Conservation (phyloP, 2,329 filamentous ascomycete genomes). For the Colletotrichum euphorbiae region DNA sequence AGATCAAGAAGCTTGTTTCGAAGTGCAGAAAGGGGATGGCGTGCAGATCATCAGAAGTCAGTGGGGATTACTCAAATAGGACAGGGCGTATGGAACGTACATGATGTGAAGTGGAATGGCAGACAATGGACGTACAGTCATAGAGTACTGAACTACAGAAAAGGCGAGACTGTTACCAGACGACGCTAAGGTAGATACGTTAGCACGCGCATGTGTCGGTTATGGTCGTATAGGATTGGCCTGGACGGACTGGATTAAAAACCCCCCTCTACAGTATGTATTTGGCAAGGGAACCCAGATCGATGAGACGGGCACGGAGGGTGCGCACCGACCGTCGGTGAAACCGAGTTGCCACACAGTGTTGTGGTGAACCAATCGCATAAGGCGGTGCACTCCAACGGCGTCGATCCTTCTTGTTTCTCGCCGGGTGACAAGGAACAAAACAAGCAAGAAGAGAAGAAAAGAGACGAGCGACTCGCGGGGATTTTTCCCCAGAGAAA, state of each 20-base stretch:
- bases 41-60: no score
- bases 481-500: neutral
- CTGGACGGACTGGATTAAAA: neutral
- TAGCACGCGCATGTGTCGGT: conserved; percentile 4
- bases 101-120: no score
- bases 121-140: no score
- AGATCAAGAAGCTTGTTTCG: no score
- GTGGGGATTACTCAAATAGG: no score
- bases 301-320: conserved; percentile 11
- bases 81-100: no score
- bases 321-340: conserved; percentile 24
- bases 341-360: conserved; percentile 16
- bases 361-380: conserved; percentile 23
- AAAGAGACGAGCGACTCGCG: neutral
- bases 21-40: no score
- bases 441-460: neutral
- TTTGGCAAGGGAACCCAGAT: neutral
- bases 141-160: neutral
- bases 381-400: neutral
- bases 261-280: no score
- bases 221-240: neutral
- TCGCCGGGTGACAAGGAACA: neutral
- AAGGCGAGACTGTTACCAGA: neutral
- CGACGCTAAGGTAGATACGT: conserved; percentile 11
- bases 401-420: neutral